Base-by-base conservation (phyloP, 225 moss, liverwort and hornwort species). In the Lunularia cruciata region DNA sequence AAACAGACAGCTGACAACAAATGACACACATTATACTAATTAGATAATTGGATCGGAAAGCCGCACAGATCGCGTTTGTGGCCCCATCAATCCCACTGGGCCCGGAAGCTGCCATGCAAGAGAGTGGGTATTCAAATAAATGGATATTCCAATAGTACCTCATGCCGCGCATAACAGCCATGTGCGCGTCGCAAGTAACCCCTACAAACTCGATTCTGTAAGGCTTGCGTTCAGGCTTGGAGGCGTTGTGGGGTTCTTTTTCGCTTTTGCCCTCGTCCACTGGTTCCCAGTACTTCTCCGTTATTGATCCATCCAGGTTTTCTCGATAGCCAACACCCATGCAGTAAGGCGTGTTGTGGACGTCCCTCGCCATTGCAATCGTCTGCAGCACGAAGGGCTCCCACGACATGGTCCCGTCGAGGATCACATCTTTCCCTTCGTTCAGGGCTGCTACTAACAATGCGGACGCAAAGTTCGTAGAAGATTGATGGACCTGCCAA, bases 361-460 rank as follows among this genome's bases (percentile, higher is more conserved):
- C 83, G 73, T 98, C 93, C 59, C 96, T 83, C 47, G 84, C 75
- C 96, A 92, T 96, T 40, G 76, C 86, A 15, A 92, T 53, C 1
- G 96, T 96, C 72, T 96, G 96, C 40, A 83, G 77, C 47, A 98
- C 87, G 73, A 90, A 98, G 43, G 96, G 92, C 66, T 98, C 96
- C 92, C 96, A 98, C 37, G 96, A 98, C 96, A 98, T 92, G 15
- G 92, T 98, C 48, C 90, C 92, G 31, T 98, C 96, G 52, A 90
- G 85, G 65, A 98, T 78, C 37, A 92, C 90, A 69, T 98, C 92
- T 48, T 87, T 80, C n/a, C 89, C 96, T 71, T 83, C 77, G 73
- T 98, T 98, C 70, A 98, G 82, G 51, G 90, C 92, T 1, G 90
- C 76, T 23, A 98, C 92, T 57, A 98, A 79, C 77, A 96, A 67